Percentiles rank a stretch among this genome's conserved stretches.
phyloP scores from a whole-genome alignment of 352 stramenopile genomes.

The Pythium phragmitis region DNA sequence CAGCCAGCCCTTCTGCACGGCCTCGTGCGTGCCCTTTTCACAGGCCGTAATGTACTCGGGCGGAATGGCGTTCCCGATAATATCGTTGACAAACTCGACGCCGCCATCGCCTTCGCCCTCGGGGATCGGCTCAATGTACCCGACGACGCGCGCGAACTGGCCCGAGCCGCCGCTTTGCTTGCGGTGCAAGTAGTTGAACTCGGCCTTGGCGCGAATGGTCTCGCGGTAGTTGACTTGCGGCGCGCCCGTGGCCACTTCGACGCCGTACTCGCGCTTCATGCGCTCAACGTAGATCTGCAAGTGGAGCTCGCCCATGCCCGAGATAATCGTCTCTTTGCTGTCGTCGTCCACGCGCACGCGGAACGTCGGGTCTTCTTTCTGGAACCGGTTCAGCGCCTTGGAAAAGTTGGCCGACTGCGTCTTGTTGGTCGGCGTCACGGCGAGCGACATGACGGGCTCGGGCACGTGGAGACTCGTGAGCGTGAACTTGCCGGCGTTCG shows the following conservation, averaged over 20 bases:
- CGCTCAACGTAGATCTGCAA: conserved; percentile 93
- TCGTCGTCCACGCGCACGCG: conserved; percentile 94
- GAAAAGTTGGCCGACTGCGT: conserved; percentile 88
- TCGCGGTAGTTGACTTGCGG: conserved; percentile 92
- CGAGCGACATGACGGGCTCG: conserved; percentile 89
- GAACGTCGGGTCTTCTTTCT: conserved; percentile 96
- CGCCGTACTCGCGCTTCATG: conserved; percentile 86
- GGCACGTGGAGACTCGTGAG: conserved; percentile 69
- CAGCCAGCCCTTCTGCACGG: conserved; percentile 57
- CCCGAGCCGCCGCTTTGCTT: conserved; percentile 92
- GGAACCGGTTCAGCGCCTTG: conserved; percentile 68
- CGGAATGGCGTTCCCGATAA: conserved; percentile 94
- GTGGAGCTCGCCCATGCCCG: conserved; percentile 94
- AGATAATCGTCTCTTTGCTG: conserved; percentile 98
- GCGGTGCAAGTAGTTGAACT: conserved; percentile 99
- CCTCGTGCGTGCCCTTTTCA: conserved; percentile 55
- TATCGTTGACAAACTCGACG: conserved; percentile 97
- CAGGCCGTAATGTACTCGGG: conserved; percentile 64
- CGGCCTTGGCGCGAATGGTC: conserved; percentile 78
- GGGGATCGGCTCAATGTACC: conserved; percentile 54
- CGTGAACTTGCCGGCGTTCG: conserved; percentile 33
- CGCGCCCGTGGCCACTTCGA: conserved; percentile 80
- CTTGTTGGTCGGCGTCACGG: conserved; percentile 87
- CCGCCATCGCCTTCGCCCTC: conserved; percentile 65
- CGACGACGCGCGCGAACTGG: conserved; percentile 64